Base-by-base conservation (phyloP, 2,329 filamentous ascomycete genomes). In the Botrytis porri region DNA sequence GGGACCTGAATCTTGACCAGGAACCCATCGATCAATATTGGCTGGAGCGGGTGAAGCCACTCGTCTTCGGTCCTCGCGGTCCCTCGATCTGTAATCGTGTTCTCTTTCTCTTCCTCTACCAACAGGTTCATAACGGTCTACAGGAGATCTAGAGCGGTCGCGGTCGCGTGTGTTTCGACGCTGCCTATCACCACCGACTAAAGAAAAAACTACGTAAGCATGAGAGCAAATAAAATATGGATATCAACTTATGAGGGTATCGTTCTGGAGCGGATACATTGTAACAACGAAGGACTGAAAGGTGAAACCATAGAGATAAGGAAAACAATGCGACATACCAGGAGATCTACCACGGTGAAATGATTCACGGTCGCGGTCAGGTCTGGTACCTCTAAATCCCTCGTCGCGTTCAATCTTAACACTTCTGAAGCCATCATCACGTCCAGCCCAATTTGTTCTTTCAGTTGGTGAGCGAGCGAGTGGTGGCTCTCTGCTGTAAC, bases 11-110 rank as follows among this genome's bases (percentile, higher is more conserved):
- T 92, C 89, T 77, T 93, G 91, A 29, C 92, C 92, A 1, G 93
- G 93, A 32, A 96, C 91, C 80, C 96, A 96, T 77, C 93, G 90
- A 81, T 97, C 93, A 76, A 97, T 96, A 73, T 92, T 92, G 73
- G 90, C 88, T 43, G 91, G 84, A 75, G 80, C 67, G 80, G 90
- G 84, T 16, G 90, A 87, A 80, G 87, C 48, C 18, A 73, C 78
- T 77, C 93, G 81, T 73, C 91, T 89, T 77, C 86, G 84, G 76
- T 91, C 89, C 73, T 93, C 90, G 70, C 89, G 85, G 69, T 79
- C 78, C 74, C 88, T 83, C 69, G 82, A 81, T 66, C 85, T 85
- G 78, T 92, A 90, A 71, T 94, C 92, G 76, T 57, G 51, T 18
- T 94, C 92, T 77, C 93, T 87, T 25, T 73, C 72, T 35, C 83